Evolutionary conservation across 768 basidiomycete genomes (phyloP), one percentile per base, ranked within the genome.

Genomic region (Chiua virens): DNA sequence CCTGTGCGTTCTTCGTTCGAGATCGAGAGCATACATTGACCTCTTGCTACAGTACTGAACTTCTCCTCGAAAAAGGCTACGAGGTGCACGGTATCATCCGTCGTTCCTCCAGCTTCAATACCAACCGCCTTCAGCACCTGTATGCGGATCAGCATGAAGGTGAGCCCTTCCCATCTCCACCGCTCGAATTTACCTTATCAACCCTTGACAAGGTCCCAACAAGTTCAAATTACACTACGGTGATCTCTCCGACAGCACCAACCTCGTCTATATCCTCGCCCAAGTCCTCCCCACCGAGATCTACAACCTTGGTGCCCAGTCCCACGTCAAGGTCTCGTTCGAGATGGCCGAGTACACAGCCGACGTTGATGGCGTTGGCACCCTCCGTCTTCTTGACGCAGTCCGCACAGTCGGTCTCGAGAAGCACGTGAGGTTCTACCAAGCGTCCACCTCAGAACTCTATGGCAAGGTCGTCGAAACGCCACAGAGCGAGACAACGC

Each of bases 301-400:
- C 54, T 98, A 97, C 82, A 98, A 98, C 71, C 86, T 98, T 46
- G 95, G 93, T 40, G 95, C 95, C 15, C 95, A 98, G 71, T 93
- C 91, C 38, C 95, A 98, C 75, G 95, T 98, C 77, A 98, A 98
- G 72, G 95, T 98, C 58, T 97, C 94, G 23, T 98, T 98, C 70
- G 96, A 98, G 72, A 96, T 98, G 92, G 92, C 95, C 22, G 95
- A 98, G 73, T 98, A 98, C 75, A 98, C 96, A 0, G 94, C 91
- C 45, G 96, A 98, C 64, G 95, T 98, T 43, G 95, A 98, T 61
- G 95, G 87, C 8, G 79, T 98, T 36, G 95, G 95, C 47, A 98
- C 95, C 7, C 83, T 98, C 42, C 91, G 95, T 60, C 82, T 98
- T 52, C 87, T 98, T 51, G 96, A 98, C 63, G 95, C 95, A 48